These are phyloP conservation scores for Tremella mesenterica DNA, from an alignment of 768 basidiomycete species.

Conservation along the genomic window DNA sequence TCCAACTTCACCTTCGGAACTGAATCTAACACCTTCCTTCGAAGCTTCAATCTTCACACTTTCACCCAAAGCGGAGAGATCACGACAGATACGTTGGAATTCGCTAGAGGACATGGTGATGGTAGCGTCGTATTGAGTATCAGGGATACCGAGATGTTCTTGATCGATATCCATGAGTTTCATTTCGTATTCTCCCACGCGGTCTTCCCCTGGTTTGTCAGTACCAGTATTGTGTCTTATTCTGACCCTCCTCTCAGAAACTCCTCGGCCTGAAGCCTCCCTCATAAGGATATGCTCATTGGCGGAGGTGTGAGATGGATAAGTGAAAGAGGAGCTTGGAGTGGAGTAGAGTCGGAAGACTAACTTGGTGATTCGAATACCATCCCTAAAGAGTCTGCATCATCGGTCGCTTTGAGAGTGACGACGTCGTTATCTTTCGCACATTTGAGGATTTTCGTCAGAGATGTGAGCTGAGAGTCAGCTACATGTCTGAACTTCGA, in stretches of 20 bases:
- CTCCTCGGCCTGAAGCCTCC: too few species aligned
- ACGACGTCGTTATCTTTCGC: slow-evolving; percentile 92
- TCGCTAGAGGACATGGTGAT: slow-evolving; percentile 78
- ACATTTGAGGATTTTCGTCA: slow-evolving; percentile 93
- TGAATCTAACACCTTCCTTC: slow-evolving; percentile 91
- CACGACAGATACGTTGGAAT: slow-evolving; percentile 85
- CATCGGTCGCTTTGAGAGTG: slow-evolving; percentile 82
- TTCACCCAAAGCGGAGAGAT: slow-evolving; percentile 83
- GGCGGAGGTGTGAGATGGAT: neutral
- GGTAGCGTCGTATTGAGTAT: slow-evolving; percentile 91
- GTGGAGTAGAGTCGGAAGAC: slow-evolving; percentile 43
- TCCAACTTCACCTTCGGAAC: slow-evolving; percentile 86
- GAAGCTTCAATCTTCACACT: slow-evolving; percentile 88
- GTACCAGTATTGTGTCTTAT: too few species aligned
- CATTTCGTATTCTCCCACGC: slow-evolving; percentile 96
- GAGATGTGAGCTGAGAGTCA: slow-evolving; percentile 72
- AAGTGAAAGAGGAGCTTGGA: slow-evolving; percentile 1
- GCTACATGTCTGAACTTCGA: too few species aligned
- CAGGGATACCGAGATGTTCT: slow-evolving; percentile 88
- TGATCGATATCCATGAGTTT: slow-evolving; percentile 99
- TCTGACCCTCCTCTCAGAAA: too few species aligned
- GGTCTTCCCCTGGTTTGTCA: slow-evolving; percentile 61
- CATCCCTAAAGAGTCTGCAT: slow-evolving; percentile 76
- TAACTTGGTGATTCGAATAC: slow-evolving; percentile 82
- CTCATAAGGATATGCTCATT: too few species aligned